Evolutionary conservation across 495 filamentous ascomycete species (phyloP).

Genomic region (Geoglossum glabrum): DNA sequence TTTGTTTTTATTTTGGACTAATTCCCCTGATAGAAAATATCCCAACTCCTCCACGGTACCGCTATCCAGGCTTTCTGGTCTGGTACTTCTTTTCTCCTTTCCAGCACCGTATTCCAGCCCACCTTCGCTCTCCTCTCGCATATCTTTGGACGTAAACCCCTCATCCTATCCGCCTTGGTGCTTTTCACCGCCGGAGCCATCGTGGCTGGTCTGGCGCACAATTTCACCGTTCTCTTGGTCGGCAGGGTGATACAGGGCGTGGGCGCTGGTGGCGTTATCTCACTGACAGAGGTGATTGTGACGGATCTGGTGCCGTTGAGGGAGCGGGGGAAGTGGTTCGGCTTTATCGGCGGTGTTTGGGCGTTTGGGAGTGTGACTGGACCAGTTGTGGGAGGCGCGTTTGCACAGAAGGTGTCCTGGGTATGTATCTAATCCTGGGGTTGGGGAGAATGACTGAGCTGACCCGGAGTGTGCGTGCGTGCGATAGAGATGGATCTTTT

Average conservation of each 20-base stretch:
- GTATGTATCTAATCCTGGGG: slow-evolving; percentile 1
- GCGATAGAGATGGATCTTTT: slow-evolving; percentile 19
- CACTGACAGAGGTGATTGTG: slow-evolving; percentile 20
- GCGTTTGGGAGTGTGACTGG: slow-evolving; percentile 3
- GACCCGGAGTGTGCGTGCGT: not conserved
- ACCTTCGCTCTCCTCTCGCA: slow-evolving; percentile 27
- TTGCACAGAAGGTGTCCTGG: slow-evolving; percentile 8
- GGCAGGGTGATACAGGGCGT: slow-evolving; percentile 21
- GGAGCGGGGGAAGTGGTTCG: slow-evolving; percentile 19
- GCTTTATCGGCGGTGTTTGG: slow-evolving; percentile 6
- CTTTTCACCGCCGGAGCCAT: slow-evolving; percentile 24
- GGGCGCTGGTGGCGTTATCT: slow-evolving; percentile 17
- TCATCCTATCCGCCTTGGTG: slow-evolving; percentile 18
- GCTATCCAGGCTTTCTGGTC: slow-evolving; percentile 33
- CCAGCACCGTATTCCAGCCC: slow-evolving; percentile 26
- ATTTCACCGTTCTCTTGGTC: slow-evolving; percentile 11
- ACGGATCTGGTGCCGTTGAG: slow-evolving; percentile 18
- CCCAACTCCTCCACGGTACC: slow-evolving; percentile 23
- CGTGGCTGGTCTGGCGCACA: slow-evolving; percentile 10
- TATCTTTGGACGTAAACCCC: slow-evolving; percentile 25
- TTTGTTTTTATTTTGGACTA: no score
- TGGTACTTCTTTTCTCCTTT: slow-evolving; percentile 31
- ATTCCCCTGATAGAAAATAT: slow-evolving; percentile 22
- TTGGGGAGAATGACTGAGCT: no score
- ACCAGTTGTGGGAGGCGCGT: slow-evolving; percentile 5